Evolutionary conservation across 2,329 filamentous ascomycete genomes (phyloP).

Genomic region (Aspergillus clavatus): DNA sequence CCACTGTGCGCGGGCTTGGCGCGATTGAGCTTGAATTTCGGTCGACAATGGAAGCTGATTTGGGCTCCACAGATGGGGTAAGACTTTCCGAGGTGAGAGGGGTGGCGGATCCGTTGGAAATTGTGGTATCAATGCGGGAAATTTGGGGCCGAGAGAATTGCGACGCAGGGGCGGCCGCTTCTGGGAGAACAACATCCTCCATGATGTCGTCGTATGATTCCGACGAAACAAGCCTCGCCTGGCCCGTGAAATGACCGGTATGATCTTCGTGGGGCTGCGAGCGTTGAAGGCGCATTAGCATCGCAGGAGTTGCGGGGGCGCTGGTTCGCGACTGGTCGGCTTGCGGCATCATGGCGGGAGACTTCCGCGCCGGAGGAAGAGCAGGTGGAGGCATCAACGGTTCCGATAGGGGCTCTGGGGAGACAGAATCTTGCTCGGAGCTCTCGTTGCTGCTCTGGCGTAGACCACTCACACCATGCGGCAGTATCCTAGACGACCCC

Average conservation of each 20-base stretch:
- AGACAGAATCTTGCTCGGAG: constrained; percentile 46
- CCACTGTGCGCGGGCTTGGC: constrained; percentile 51
- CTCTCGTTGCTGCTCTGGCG: constrained; percentile 41
- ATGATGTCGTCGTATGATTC: constrained; percentile 53
- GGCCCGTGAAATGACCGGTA: constrained; percentile 33
- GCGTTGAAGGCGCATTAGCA: constrained; percentile 70
- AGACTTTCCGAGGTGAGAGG: constrained; percentile 60
- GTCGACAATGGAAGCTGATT: constrained; percentile 31
- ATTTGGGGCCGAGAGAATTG: constrained; percentile 39
- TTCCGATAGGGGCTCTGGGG: constrained; percentile 47
- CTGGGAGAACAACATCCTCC: constrained; percentile 67
- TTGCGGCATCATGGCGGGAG: constrained; percentile 36
- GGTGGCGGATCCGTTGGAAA: constrained; percentile 41
- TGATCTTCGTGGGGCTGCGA: constrained; percentile 39
- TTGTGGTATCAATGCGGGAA: constrained; percentile 47
- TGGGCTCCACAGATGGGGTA: constrained; percentile 47
- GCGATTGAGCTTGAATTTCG: constrained; percentile 35
- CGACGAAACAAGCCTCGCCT: constrained; percentile 34
- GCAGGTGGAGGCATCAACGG: constrained; percentile 48
- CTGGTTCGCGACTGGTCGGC: constrained; percentile 29
- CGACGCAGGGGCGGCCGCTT: constrained; percentile 56
- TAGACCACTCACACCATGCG: constrained; percentile 27
- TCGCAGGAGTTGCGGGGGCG: constrained; percentile 76
- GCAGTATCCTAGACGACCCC: constrained; percentile 18
- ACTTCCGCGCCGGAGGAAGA: constrained; percentile 39